phyloP scores from a whole-genome alignment of 495 filamentous ascomycete genomes.

The Trichoderma asperelloides region DNA sequence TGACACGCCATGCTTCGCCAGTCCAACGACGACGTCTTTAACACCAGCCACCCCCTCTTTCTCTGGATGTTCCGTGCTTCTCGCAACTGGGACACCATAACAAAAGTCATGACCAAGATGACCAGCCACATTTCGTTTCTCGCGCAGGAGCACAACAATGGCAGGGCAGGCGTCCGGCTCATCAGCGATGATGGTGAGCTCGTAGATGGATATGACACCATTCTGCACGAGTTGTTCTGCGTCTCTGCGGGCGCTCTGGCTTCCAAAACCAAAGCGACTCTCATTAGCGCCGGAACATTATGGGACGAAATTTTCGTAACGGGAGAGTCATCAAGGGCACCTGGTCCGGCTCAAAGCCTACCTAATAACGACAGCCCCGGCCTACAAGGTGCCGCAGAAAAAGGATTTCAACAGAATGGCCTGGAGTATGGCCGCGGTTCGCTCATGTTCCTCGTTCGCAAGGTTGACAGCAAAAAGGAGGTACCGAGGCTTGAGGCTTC shows the following conservation, averaged over 20 bases:
- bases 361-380: background rate
- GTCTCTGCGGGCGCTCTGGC: conserved; percentile 68
- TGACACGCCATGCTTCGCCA: background rate
- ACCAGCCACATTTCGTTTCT: conserved; percentile 42
- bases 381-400: conserved; percentile 18
- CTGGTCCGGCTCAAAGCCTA: background rate
- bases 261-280: conserved; percentile 47
- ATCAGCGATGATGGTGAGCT: conserved; percentile 34
- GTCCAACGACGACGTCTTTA: conserved; percentile 56
- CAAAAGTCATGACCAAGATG: conserved; percentile 63
- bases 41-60: conserved; percentile 69
- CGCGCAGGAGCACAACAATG: conserved; percentile 13
- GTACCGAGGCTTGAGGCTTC: conserved; percentile 52
- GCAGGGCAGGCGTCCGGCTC: conserved; percentile 23
- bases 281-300: conserved; percentile 61
- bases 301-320: conserved; percentile 73
- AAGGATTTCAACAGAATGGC: conserved; percentile 14
- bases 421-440: conserved; percentile 53
- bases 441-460: conserved; percentile 71
- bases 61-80: conserved; percentile 80
- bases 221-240: conserved; percentile 86
- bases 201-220: conserved; percentile 57
- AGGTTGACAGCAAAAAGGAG: conserved; percentile 44
- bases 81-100: conserved; percentile 62
- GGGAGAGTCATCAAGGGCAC: conserved; percentile 20